Percentiles rank a stretch among this genome's conserved stretches.
phyloP scores from a whole-genome alignment of 1,284 basidiomycete genomes.

The Apiotrichum akiyoshidainum region DNA sequence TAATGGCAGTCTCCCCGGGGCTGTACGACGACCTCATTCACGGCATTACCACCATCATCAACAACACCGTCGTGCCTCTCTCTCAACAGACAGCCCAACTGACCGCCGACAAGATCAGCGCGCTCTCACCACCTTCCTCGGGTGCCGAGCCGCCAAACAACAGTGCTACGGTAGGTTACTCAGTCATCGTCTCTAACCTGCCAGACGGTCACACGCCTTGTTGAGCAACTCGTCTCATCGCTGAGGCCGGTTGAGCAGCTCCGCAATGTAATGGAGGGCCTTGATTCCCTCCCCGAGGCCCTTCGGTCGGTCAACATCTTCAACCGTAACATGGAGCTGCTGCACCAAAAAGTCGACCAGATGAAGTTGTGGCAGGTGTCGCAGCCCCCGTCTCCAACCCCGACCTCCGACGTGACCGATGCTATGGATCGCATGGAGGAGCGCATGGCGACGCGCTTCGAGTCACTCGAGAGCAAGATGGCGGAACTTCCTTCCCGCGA shows the following conservation, averaged over 20 bases:
- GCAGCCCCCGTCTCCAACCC: not conserved
- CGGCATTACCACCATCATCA: conserved; percentile 1
- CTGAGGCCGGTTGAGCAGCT: conserved; percentile 23
- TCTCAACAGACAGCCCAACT: conserved; percentile 10
- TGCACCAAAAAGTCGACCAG: conserved; percentile 9
- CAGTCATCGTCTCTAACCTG: not conserved
- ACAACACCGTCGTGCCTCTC: not conserved
- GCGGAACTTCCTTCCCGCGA: not conserved
- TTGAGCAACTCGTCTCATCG: conserved; percentile 24
- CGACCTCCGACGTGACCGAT: not conserved
- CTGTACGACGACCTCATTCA: conserved; percentile 15
- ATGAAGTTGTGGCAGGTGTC: not conserved
- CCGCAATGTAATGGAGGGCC: conserved; percentile 5
- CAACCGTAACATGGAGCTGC: not conserved
- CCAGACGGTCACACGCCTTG: conserved; percentile 15
- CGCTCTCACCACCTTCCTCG: not conserved
- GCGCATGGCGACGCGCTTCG: not conserved
- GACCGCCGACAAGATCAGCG: conserved; percentile 9
- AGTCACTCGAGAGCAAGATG: no score
- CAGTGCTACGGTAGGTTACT: not conserved
- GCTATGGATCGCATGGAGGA: not conserved
- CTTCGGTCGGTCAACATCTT: conserved; percentile 5
- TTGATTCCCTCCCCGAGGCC: conserved; percentile 12
- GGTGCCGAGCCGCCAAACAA: no score
- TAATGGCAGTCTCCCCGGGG: conserved; percentile 19